Percentiles rank a stretch among this genome's conserved stretches.
These are phyloP conservation scores for Aspergillus amoenus DNA, from an alignment of 2,329 filamentous ascomycete species.

Conservation along the genomic window DNA sequence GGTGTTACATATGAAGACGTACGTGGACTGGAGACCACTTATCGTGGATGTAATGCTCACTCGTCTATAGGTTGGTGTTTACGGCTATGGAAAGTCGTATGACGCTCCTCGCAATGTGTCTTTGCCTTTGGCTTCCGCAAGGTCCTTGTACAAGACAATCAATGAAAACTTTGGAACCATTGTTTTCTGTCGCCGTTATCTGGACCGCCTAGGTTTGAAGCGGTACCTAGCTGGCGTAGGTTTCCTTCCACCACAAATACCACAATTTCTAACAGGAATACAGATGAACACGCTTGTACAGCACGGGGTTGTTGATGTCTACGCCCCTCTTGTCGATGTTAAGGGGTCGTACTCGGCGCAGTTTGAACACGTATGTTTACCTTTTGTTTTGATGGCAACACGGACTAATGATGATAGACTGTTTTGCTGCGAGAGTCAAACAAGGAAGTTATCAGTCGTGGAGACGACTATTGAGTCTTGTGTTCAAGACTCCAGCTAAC, in stretches of 20 bases:
- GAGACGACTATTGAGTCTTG: conserved; percentile 49
- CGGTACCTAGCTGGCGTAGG: conserved; percentile 59
- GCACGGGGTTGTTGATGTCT: conserved; percentile 57
- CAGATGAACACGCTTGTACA: conserved; percentile 59
- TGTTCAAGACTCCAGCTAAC: neutral
- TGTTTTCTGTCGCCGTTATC: conserved; percentile 61
- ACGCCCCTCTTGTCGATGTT: conserved; percentile 58
- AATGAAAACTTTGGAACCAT: conserved; percentile 63
- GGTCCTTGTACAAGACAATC: conserved; percentile 58
- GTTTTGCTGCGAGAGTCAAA: conserved; percentile 45
- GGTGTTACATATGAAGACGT: conserved; percentile 52
- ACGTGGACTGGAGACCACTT: conserved; percentile 14
- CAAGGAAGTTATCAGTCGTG: conserved; percentile 56
- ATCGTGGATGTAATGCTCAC: conserved; percentile 1
- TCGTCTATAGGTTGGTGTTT: conserved; percentile 46
- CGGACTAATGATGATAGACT: conserved; percentile 38
- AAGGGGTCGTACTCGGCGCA: conserved; percentile 64
- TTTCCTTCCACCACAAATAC: neutral
- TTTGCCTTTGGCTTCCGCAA: conserved; percentile 54
- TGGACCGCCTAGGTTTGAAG: conserved; percentile 62
- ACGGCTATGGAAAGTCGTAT: conserved; percentile 51
- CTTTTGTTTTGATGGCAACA: neutral
- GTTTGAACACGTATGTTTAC: conserved; percentile 55
- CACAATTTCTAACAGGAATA: conserved; percentile 17
- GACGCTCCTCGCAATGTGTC: conserved; percentile 35